These are phyloP conservation scores for Catharanthus roseus DNA, from an alignment of 257 asterid species.

Conservation along the genomic window DNA sequence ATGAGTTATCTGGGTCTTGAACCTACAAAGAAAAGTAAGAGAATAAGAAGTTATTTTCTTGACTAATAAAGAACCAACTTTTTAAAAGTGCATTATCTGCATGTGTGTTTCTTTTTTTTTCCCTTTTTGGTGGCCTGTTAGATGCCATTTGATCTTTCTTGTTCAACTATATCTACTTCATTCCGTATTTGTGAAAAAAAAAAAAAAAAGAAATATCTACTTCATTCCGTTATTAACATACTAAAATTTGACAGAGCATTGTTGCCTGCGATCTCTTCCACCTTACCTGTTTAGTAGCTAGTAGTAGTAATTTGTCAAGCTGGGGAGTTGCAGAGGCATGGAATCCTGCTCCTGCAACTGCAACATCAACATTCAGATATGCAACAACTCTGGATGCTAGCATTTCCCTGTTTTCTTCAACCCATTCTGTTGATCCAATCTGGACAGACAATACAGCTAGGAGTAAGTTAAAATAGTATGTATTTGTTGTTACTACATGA, in stretches of 20 bases:
- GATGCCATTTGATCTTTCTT: not conserved
- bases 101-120: not conserved
- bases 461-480: not conserved
- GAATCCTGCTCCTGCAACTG: constrained; percentile 65
- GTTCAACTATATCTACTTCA: not conserved
- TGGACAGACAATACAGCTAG: constrained; percentile 20
- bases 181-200: no score
- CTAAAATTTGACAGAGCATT: not conserved
- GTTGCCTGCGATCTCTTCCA: not conserved
- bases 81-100: constrained; percentile 2
- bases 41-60: constrained; percentile 3
- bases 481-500: not conserved
- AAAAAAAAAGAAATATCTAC: no score
- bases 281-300: constrained; percentile 64
- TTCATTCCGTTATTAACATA: not conserved
- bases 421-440: constrained; percentile 92
- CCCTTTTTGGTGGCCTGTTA: not conserved
- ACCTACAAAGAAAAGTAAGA: constrained; percentile 35
- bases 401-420: constrained; percentile 83
- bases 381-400: constrained; percentile 62
- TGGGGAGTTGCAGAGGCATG: constrained; percentile 75
- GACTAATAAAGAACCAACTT: not conserved
- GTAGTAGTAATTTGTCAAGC: constrained; percentile 59
- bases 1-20: constrained; percentile 71
- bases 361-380: constrained; percentile 74